Conservation (phyloP, 495 filamentous ascomycete genomes). For the Collariella sp. region DNA sequence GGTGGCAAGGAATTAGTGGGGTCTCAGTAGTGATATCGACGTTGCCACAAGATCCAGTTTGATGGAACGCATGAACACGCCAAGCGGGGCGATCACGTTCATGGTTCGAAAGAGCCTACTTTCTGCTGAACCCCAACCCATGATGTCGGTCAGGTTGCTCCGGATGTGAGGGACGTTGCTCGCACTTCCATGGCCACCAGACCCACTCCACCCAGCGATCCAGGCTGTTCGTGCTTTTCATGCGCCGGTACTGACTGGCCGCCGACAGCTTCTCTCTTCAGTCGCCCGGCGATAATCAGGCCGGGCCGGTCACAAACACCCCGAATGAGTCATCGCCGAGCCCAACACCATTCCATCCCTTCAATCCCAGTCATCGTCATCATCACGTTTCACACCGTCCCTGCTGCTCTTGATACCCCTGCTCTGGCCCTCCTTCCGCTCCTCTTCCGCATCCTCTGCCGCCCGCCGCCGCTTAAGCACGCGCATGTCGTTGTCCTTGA, state of each 20-base stretch:
- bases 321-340: conserved; percentile 12
- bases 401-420: conserved; percentile 40
- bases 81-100: too few species aligned
- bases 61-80: too few species aligned
- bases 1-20: too few species aligned
- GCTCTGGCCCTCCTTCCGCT: conserved; percentile 32
- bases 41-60: too few species aligned
- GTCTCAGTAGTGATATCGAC: too few species aligned
- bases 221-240: not conserved
- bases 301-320: not conserved
- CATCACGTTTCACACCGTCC: conserved; percentile 21
- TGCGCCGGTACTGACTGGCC: not conserved
- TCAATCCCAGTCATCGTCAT: conserved; percentile 69
- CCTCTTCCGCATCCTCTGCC: conserved; percentile 50
- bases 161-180: too few species aligned
- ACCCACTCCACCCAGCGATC: not conserved
- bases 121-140: too few species aligned
- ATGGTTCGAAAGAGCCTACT: too few species aligned
- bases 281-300: not conserved
- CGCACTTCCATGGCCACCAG: not conserved
- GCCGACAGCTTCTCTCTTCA: too few species aligned
- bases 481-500: conserved; percentile 67
- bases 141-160: too few species aligned
- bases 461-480: conserved; percentile 55
- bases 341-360: not conserved